phyloP scores from a whole-genome alignment of 768 basidiomycete species.

The Thelephora aurantiotincta region DNA sequence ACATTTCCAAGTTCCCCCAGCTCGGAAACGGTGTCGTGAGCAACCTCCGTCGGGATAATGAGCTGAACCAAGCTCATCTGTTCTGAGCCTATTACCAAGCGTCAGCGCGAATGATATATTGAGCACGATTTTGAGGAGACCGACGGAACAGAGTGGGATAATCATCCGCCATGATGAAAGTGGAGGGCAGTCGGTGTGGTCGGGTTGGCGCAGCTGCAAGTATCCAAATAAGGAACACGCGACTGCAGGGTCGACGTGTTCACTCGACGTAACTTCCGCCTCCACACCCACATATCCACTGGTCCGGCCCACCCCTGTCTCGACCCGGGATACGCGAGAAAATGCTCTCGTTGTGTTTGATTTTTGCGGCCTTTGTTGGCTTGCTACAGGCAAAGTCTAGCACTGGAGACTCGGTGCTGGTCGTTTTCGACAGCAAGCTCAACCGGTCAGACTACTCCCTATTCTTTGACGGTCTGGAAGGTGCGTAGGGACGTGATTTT shows the following conservation, averaged over 20 bases:
- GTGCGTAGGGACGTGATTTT: slow-evolving; percentile 24
- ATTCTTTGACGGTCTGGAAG: slow-evolving; percentile 69
- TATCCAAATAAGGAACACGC: too few species aligned
- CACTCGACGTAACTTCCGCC: too few species aligned
- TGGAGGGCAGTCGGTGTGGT: not conserved
- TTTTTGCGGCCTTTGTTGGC: slow-evolving; percentile 17
- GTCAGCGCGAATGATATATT: slow-evolving; percentile 6
- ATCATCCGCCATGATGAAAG: slow-evolving; percentile 48
- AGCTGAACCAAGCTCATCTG: slow-evolving; percentile 97
- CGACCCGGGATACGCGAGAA: too few species aligned
- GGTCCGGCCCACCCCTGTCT: too few species aligned
- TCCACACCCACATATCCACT: too few species aligned
- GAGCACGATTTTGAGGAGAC: slow-evolving; percentile 14
- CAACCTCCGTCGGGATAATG: slow-evolving; percentile 92
- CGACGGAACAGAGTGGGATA: slow-evolving; percentile 78
- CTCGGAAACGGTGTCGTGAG: slow-evolving; percentile 92
- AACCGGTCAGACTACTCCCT: slow-evolving; percentile 57
- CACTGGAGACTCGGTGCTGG: slow-evolving; percentile 68
- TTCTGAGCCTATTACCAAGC: slow-evolving; percentile 60
- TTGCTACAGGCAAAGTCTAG: slow-evolving; percentile 50
- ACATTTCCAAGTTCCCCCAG: slow-evolving; percentile 92
- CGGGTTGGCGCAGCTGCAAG: too few species aligned
- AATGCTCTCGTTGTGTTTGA: slow-evolving; percentile 17
- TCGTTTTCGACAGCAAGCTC: slow-evolving; percentile 66
- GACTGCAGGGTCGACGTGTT: too few species aligned